phyloP scores from a whole-genome alignment of 257 asterid species.

The Gynochthodes officinalis region DNA sequence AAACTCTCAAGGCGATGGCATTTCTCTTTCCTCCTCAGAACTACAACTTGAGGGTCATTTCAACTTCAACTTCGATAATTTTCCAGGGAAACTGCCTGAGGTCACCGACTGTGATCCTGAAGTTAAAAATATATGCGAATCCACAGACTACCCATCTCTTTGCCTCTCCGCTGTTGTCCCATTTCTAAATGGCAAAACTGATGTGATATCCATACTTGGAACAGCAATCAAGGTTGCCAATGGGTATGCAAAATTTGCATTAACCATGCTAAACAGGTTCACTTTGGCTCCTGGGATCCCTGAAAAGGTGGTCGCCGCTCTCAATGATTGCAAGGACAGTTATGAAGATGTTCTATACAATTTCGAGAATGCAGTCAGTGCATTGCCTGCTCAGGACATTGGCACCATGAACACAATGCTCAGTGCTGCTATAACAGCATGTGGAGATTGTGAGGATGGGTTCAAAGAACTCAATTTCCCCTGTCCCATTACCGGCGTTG shows the following conservation, averaged over 20 bases:
- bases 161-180: constrained; percentile 30
- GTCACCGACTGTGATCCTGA: background rate
- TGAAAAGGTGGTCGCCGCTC: background rate
- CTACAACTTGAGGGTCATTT: background rate
- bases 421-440: constrained; percentile 43
- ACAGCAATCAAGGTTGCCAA: constrained; percentile 10
- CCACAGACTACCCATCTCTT: constrained; percentile 34
- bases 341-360: constrained; percentile 22
- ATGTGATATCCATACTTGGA: constrained; percentile 14
- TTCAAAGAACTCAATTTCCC: constrained; percentile 10
- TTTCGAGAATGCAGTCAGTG: constrained; percentile 30
- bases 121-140: constrained; percentile 25
- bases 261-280: constrained; percentile 3
- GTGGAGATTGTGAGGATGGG: constrained; percentile 45
- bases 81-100: background rate
- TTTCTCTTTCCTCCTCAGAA: background rate
- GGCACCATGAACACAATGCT: constrained; percentile 52
- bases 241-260: constrained; percentile 21
- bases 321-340: constrained; percentile 27
- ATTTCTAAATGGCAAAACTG: background rate
- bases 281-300: constrained; percentile 20
- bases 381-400: constrained; percentile 26
- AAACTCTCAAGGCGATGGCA: background rate
- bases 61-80: background rate
- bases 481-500: constrained; percentile 20